These are phyloP conservation scores for Populus davidiana DNA, from an alignment of 345 rosid genomes.

Conservation along the genomic window DNA sequence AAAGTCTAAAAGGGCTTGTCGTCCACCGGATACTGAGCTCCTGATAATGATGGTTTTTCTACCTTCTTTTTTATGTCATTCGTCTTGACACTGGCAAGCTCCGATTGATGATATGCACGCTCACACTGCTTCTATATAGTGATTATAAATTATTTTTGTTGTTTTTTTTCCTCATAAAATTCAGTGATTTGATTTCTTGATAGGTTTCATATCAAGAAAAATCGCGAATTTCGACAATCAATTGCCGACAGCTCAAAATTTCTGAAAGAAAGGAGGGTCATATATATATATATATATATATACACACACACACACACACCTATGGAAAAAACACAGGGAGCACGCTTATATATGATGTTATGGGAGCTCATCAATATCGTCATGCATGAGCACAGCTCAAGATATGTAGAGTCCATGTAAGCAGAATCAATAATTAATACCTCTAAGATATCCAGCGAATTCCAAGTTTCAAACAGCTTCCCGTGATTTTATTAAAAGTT, in stretches of 20 bases:
- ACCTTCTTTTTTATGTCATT: background rate
- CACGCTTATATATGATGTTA: no score
- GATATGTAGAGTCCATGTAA: background rate
- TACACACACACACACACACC: no score
- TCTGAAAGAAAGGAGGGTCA: background rate
- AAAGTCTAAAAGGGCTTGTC: background rate
- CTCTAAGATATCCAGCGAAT: background rate
- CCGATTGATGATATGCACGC: background rate
- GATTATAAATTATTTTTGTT: background rate
- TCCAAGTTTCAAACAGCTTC: background rate
- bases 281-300: no score
- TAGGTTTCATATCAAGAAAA: no score
- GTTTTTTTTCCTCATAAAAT: no score
- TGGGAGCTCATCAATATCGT: background rate
- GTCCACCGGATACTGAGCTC: background rate
- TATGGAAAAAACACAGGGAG: no score
- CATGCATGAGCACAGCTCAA: conserved; percentile 10
- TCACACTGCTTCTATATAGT: background rate
- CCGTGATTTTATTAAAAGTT: background rate
- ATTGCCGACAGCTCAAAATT: background rate
- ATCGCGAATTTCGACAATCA: background rate
- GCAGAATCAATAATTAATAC: background rate
- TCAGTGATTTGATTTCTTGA: background rate
- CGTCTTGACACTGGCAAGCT: background rate
- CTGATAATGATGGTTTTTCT: background rate